A percentile compares a stretch with the other conserved stretches of the same genome.
Evolutionary conservation across 345 rosid species (phyloP).

Genomic region (Lagerstroemia speciosa): DNA sequence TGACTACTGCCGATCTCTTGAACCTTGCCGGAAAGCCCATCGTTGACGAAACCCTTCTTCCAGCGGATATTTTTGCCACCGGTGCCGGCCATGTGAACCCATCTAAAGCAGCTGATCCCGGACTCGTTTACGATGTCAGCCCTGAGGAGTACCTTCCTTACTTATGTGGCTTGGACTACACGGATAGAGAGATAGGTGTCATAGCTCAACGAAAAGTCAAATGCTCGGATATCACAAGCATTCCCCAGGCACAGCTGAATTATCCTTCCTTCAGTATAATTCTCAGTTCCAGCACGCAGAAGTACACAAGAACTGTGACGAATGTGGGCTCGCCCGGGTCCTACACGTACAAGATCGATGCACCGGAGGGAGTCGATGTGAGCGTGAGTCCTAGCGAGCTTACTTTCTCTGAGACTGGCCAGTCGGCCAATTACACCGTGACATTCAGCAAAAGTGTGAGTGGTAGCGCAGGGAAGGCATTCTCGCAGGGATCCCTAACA

Average conservation of each 20-base stretch:
- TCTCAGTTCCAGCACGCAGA: slow-evolving; percentile 3
- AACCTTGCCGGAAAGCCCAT: slow-evolving; percentile 12
- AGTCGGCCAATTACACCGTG: slow-evolving; percentile 17
- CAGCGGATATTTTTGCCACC: slow-evolving; percentile 10
- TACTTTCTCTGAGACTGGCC: slow-evolving; percentile 2
- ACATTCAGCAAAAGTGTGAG: slow-evolving; percentile 9
- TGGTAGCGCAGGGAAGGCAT: background rate
- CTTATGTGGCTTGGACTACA: slow-evolving; percentile 18
- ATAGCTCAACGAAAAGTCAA: slow-evolving; percentile 3
- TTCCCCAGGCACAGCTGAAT: slow-evolving; percentile 18
- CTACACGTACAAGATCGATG: slow-evolving; percentile 5
- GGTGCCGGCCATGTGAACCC: slow-evolving; percentile 24
- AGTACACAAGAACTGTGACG: slow-evolving; percentile 17
- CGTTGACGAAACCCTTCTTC: slow-evolving; percentile 3
- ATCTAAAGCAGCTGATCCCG: slow-evolving; percentile 13
- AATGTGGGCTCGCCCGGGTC: slow-evolving; percentile 12
- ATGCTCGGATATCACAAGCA: slow-evolving; percentile 10
- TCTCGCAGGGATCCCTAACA: slow-evolving; percentile 14
- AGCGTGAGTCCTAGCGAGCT: slow-evolving; percentile 14
- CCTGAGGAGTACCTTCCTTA: slow-evolving; percentile 17
- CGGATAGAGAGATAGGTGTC: background rate
- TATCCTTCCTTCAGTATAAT: slow-evolving; percentile 21
- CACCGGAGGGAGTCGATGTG: slow-evolving; percentile 14
- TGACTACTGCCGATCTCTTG: slow-evolving; percentile 15
- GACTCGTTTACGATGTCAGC: slow-evolving; percentile 19